Evolutionary conservation across 2,329 filamentous ascomycete genomes (phyloP).

Genomic region (Colletotrichum euphorbiae): DNA sequence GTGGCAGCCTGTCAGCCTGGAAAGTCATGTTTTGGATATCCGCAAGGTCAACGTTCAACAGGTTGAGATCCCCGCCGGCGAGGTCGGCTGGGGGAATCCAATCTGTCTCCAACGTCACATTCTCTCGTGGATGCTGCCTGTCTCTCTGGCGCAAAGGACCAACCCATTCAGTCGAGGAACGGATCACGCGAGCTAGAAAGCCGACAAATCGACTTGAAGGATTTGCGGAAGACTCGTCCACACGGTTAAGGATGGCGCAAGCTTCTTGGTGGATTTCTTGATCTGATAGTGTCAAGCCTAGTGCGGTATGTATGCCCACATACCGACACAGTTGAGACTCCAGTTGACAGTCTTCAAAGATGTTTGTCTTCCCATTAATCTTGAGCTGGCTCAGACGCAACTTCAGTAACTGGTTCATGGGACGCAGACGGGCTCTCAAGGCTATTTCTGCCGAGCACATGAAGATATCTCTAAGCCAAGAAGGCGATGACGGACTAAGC

Average conservation of each 20-base stretch:
- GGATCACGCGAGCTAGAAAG: constrained; percentile 24
- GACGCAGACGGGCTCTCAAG: constrained; percentile 42
- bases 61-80: too few relatives aligned
- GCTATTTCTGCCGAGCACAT: constrained; percentile 35
- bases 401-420: constrained; percentile 43
- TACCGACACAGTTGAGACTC: constrained; percentile 40
- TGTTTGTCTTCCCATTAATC: constrained; percentile 45
- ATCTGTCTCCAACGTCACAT: not conserved
- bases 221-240: constrained; percentile 33
- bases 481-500: constrained; percentile 14
- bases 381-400: constrained; percentile 41
- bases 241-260: constrained; percentile 26
- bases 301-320: constrained; percentile 12
- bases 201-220: constrained; percentile 30
- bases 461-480: constrained; percentile 46
- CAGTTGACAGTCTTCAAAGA: constrained; percentile 46
- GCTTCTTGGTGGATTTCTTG: constrained; percentile 42
- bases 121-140: not conserved
- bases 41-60: not conserved
- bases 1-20: not conserved
- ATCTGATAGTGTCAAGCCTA: constrained; percentile 31
- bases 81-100: not conserved
- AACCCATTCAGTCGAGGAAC: constrained; percentile 28
- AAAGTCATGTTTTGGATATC: not conserved
- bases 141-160: constrained; percentile 19